Conservation (phyloP, 1,284 basidiomycete genomes). For the Ceratobasidium sp. region DNA sequence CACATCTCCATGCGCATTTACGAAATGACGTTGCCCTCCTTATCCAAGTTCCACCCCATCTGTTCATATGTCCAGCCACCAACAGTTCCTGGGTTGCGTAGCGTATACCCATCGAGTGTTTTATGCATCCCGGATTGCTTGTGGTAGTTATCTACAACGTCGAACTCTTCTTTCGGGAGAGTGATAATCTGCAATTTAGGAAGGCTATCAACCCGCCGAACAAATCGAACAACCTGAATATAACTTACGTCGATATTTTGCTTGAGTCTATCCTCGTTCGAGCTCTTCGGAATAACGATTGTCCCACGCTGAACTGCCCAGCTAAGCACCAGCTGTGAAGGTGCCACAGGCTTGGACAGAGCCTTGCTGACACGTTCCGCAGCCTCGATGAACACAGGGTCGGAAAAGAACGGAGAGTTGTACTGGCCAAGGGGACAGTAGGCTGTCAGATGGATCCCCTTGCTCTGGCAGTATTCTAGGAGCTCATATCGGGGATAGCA, state of each 20-base stretch:
- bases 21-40: slow-evolving; percentile 54
- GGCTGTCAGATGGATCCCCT: slow-evolving; percentile 72
- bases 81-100: slow-evolving; percentile 50
- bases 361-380: slow-evolving; percentile 52
- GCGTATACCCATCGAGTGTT: slow-evolving; percentile 55
- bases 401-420: slow-evolving; percentile 55
- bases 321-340: slow-evolving; percentile 65
- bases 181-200: slow-evolving; percentile 53
- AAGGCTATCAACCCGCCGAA: no score
- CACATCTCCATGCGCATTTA: no score
- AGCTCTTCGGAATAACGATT: slow-evolving; percentile 63
- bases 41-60: slow-evolving; percentile 62
- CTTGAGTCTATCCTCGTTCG: slow-evolving; percentile 60
- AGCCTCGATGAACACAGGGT: slow-evolving; percentile 59
- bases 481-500: slow-evolving; percentile 68
- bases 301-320: slow-evolving; percentile 62
- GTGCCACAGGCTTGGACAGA: slow-evolving; percentile 57
- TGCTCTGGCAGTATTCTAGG: slow-evolving; percentile 64
- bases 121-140: slow-evolving; percentile 61
- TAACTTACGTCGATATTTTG: slow-evolving; percentile 43
- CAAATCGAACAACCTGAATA: no score
- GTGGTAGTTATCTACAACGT: slow-evolving; percentile 57
- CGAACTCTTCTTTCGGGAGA: slow-evolving; percentile 58
- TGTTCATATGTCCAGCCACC: slow-evolving; percentile 64
- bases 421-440: slow-evolving; percentile 72